Evolutionary conservation across 179 eudicot genomes (phyloP), one percentile per base, ranked within the genome.

Genomic region (Silene noctiflora): DNA sequence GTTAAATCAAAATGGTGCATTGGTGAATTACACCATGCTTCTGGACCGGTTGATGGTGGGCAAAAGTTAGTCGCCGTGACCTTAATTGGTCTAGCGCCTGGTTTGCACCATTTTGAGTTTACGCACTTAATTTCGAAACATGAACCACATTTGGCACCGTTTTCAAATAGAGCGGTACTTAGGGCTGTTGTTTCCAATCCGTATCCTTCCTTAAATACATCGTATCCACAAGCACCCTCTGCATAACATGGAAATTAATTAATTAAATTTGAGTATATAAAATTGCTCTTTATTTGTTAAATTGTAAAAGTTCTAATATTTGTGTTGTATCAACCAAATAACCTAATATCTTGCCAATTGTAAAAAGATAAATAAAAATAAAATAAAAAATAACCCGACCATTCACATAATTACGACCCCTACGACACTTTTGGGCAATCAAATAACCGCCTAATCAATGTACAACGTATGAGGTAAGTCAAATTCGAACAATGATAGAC

Each of bases 211-310:
- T 74, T 7, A 20, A 80, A 76, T 27, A 78, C 76, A 35, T 86
- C 67, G 33, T 86, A 86, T 3, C 88, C 88, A 77, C 87, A 86
- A 42, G 87, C 89, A 66, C 89, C 89, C 48, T 84, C 89, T 86
- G 60, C 58, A 70, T 6, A 14, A 2, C 12, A 46, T 25, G 11
- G 1, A 3, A 44, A 44, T 44, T 44, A 44, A 39, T 39, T 11
- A 39, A 39, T 39, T n/a, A n/a, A n/a, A n/a, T n/a, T n/a, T n/a
- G n/a, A n/a, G n/a, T n/a, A n/a, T n/a, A n/a, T n/a, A n/a, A n/a
- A n/a, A n/a, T n/a, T n/a, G n/a, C n/a, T n/a, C n/a, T n/a, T n/a
- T n/a, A n/a, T n/a, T n/a, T n/a, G n/a, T n/a, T n/a, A n/a, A n/a
- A n/a, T n/a, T n/a, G n/a, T n/a, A n/a, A n/a, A n/a, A n/a, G 33